Conservation (phyloP, 208 protist genomes). For the Crithidia expoeki region DNA sequence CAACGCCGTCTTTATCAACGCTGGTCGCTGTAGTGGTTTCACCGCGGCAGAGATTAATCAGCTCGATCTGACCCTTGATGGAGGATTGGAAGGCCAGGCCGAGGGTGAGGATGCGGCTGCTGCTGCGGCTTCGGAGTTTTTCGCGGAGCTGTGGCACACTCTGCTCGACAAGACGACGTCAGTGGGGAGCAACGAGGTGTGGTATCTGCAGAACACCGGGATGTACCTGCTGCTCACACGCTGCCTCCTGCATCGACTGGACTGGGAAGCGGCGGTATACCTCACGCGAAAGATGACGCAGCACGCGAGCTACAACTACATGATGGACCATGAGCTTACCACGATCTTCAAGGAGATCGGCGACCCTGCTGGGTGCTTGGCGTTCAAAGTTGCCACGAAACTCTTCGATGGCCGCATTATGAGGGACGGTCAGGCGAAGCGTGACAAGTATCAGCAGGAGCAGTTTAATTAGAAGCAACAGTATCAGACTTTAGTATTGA, state of each 20-base stretch:
- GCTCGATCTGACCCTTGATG: constrained; percentile 19
- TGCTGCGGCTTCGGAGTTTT: constrained; percentile 60
- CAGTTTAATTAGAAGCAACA: too few relatives aligned
- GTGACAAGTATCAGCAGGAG: constrained; percentile 48
- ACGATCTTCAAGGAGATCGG: constrained; percentile 85
- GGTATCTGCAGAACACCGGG: constrained; percentile 85
- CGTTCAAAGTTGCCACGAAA: constrained; percentile 90
- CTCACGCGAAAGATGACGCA: constrained; percentile 76
- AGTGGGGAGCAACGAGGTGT: constrained; percentile 61
- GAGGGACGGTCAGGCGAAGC: constrained; percentile 68
- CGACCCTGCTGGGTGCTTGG: constrained; percentile 79
- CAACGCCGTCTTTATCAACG: not conserved
- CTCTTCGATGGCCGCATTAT: constrained; percentile 89
- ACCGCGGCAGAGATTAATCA: constrained; percentile 13
- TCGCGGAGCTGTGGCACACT: constrained; percentile 76
- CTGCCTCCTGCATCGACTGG: constrained; percentile 82
- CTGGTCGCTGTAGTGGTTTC: constrained; percentile 7
- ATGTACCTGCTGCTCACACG: constrained; percentile 83
- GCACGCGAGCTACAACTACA: constrained; percentile 77
- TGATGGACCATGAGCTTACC: constrained; percentile 86
- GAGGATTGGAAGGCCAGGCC: not conserved
- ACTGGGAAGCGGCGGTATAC: constrained; percentile 86
- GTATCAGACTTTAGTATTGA: too few relatives aligned
- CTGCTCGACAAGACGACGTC: constrained; percentile 63
- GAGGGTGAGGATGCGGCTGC: constrained; percentile 18